Base-by-base conservation (phyloP, 371 early-diverging fungal genomes). In the Rhizopus arrhizus region DNA sequence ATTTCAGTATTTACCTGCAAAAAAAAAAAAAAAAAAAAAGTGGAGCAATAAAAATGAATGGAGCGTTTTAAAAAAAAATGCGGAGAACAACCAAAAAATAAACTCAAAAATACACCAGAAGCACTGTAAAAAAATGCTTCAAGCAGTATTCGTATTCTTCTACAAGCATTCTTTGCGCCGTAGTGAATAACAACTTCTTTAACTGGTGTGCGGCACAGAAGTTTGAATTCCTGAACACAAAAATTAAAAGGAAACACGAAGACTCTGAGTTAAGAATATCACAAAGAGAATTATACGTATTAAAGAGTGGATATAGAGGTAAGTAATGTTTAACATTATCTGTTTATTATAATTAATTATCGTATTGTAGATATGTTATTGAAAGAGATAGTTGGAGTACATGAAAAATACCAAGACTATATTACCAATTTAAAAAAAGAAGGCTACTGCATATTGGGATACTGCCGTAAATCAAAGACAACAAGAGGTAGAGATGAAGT, bases 321-420 rank as follows among this genome's bases (percentile, higher is more conserved):
- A 51, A 59, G 59, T 59, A 22, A 59, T 59, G 52, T 58, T 58
- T 58, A 59, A 42, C 50, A 59, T 59, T 41, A 59, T 34, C 31
- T 59, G 59, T 59, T 59, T 59, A 51, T 59, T 58, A 42, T 50
- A 50, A 58, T 59, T 51, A 51, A 59, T 51, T 49, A 59, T 59
- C 51, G 33, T 34, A 51, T 51, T 33, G 52, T 59, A 59, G 59
- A 59, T 51, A 15, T 34, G 29, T 59, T 49, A 55, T 40, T 56
- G 31, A 11, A 56, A 56, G 34, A 50, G 12, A 56, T 62, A 2
- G 22, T 43, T 34, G 29, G 5, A 41, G 12, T 55, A 55, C 56
- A 31, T 12, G 42, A n/a, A 49, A 48, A 5, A 34, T 62, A 50
- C 31, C 41, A 61, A 61, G 33, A 61, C 6, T 55, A 55, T 61